Base-by-base conservation (phyloP, 139 green algal species). In the Tetratostichococcus sp. region DNA sequence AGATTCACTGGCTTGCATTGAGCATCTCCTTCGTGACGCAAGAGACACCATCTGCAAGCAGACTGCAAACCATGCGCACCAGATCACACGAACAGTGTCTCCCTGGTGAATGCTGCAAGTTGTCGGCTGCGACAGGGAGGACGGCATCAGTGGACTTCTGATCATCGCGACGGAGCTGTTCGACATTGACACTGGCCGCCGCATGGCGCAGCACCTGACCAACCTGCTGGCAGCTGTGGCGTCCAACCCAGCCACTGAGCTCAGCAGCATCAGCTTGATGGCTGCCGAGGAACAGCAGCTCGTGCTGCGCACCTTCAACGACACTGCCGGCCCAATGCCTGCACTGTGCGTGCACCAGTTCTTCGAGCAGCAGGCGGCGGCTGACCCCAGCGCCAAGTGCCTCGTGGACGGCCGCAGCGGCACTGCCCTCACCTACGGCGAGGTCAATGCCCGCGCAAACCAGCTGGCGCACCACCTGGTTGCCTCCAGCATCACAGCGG, bases 391-490 rank as follows among this genome's bases (percentile, higher is more conserved):
- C 21, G 78, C 78, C 42, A 30, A 34, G 26, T 83, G 78, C 33
- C 70, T 83, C 17, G 43, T 72, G 19, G 43, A 58, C 31, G 35
- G 75, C 17, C 17, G 50, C 14, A 26, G 50, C 28, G 43, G 62
- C 21, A 34, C 39, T 2, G 66, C 35, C 8, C 59, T 78, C 32
- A 82, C 30, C 3, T 81, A 82, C n/a, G 70, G 35, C 17, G 26
- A 73, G 69, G 39, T 84, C 71, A 69, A 82, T 8, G 62, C 62
- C 22, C 57, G 57, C 6, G 70, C 68, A 6, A 84, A 88, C 68
- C 43, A 72, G 69, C 68, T 88, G 42, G 84, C 84, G 21, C 70
- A 59, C 26, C 22, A 77, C 57, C 78, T 88, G 21, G 2, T 33
- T 8, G 2, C 4, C 3, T 26, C 65, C 30, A 77, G 81, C 43